Percentiles rank a stretch among this genome's conserved stretches.
These are phyloP conservation scores for Simmondsia chinensis DNA, from an alignment of 148 eudicot genomes.

Conservation along the genomic window DNA sequence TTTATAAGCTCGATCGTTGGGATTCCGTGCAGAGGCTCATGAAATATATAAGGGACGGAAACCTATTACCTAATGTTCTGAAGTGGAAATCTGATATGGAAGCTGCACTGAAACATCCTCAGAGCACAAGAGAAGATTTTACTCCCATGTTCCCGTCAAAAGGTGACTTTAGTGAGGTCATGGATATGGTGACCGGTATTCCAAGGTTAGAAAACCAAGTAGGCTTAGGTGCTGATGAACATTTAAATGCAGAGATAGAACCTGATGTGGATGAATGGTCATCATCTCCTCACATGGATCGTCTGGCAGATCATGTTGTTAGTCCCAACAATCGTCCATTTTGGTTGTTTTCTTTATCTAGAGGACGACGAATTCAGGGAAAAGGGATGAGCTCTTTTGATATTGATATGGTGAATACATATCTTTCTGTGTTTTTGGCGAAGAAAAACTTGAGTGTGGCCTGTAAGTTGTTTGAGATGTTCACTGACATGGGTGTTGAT, in stretches of 20 bases:
- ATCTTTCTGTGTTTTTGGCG: constrained; percentile 68
- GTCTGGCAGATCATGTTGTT: constrained; percentile 41
- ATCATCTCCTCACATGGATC: constrained; percentile 77
- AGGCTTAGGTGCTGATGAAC: constrained; percentile 11
- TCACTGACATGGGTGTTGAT: constrained; percentile 52
- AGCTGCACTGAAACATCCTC: constrained; percentile 36
- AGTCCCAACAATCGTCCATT: constrained; percentile 14
- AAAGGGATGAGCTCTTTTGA: constrained; percentile 55
- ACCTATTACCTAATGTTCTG: constrained; percentile 42
- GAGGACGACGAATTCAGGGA: constrained; percentile 52
- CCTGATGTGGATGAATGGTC: constrained; percentile 59
- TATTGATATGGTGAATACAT: constrained; percentile 74
- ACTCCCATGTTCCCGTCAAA: constrained; percentile 56
- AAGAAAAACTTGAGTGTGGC: constrained; percentile 72
- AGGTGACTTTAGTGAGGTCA: constrained; percentile 37
- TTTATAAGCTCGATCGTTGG: constrained; percentile 50
- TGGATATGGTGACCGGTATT: constrained; percentile 19
- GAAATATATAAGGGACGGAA: constrained; percentile 62
- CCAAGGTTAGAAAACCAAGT: constrained; percentile 1
- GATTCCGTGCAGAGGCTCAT: constrained; percentile 57
- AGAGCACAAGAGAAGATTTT: constrained; percentile 45
- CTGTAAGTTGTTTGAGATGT: constrained; percentile 73
- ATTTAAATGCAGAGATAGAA: constrained; percentile 12
- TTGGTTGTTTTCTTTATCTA: constrained; percentile 33
- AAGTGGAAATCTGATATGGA: constrained; percentile 80